Conservation (phyloP, 768 basidiomycete species). For the Tylopilus balloui region DNA sequence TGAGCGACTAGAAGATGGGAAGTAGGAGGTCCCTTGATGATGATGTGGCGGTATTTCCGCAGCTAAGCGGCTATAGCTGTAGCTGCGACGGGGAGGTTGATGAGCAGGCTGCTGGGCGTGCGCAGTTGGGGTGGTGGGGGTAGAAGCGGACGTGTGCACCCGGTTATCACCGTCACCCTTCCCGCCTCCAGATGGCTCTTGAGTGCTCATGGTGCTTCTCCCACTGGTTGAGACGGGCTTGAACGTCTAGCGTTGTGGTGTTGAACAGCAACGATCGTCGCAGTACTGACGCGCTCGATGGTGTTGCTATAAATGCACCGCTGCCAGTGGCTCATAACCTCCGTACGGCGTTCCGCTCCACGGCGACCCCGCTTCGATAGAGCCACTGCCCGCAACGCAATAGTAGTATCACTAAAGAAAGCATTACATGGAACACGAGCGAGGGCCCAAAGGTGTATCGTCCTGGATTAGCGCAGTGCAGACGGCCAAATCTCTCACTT, state of each 20-base stretch:
- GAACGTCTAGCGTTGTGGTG: neutral
- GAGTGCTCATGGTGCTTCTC: constrained; percentile 8
- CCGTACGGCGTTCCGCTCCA: too few relatives aligned
- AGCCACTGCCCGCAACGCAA: neutral
- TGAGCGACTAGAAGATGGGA: constrained; percentile 37
- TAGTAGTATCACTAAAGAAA: constrained; percentile 12
- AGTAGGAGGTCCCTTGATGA: constrained; percentile 67
- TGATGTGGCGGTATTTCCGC: constrained; percentile 56
- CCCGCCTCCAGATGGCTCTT: constrained; percentile 15
- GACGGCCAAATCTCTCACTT: constrained; percentile 35
- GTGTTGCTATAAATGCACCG: constrained; percentile 2
- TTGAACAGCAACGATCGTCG: neutral
- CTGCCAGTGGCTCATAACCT: too few relatives aligned
- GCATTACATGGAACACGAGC: constrained; percentile 12
- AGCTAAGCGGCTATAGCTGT: constrained; percentile 55
- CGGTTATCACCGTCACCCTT: constrained; percentile 33
- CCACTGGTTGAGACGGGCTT: neutral
- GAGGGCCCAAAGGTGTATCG: constrained; percentile 3
- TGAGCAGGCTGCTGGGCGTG: constrained; percentile 26
- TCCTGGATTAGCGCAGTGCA: neutral
- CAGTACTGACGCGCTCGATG: neutral
- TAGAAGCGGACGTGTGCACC: constrained; percentile 31
- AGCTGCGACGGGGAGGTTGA: constrained; percentile 43
- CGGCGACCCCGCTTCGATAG: neutral
- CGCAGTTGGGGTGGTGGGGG: constrained; percentile 40